A percentile compares a stretch with the other conserved stretches of the same genome.
These are phyloP conservation scores for Diaporthe batatas DNA, from an alignment of 2,329 filamentous ascomycete genomes.

Conservation along the genomic window DNA sequence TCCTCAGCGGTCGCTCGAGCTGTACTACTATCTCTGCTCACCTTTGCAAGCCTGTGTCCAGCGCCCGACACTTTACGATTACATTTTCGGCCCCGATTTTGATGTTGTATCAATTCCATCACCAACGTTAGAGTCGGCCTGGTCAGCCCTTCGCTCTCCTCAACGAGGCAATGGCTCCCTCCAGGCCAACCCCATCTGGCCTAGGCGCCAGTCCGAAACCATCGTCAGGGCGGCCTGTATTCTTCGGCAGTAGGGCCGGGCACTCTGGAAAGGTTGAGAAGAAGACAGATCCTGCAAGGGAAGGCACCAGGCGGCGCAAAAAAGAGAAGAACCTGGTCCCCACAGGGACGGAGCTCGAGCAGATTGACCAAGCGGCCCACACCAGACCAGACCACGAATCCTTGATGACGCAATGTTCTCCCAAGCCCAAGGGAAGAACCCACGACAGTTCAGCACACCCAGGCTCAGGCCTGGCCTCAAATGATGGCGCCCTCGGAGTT, in stretches of 20 bases:
- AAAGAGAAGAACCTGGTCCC: background rate
- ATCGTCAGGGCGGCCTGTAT: background rate
- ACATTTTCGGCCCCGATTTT: no score
- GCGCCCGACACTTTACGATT: background rate
- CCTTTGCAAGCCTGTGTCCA: background rate
- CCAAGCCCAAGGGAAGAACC: background rate
- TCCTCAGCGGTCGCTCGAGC: background rate
- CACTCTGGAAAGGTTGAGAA: slow-evolving; percentile 9
- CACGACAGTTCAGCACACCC: background rate
- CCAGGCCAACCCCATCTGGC: background rate
- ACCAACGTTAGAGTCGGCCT: background rate
- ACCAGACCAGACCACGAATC: background rate
- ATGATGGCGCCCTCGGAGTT: background rate
- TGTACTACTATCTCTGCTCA: background rate
- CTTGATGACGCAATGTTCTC: background rate
- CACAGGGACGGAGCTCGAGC: background rate
- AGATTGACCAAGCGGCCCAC: background rate
- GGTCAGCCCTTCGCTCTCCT: no score
- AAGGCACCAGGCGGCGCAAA: background rate
- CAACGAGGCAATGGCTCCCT: background rate
- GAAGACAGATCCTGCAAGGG: background rate
- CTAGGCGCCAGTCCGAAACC: no score
- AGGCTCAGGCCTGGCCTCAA: background rate
- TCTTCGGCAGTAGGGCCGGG: background rate
- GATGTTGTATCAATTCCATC: background rate